phyloP scores from a whole-genome alignment of 371 early-diverging fungal species.

The Saksenaea oblongispora region DNA sequence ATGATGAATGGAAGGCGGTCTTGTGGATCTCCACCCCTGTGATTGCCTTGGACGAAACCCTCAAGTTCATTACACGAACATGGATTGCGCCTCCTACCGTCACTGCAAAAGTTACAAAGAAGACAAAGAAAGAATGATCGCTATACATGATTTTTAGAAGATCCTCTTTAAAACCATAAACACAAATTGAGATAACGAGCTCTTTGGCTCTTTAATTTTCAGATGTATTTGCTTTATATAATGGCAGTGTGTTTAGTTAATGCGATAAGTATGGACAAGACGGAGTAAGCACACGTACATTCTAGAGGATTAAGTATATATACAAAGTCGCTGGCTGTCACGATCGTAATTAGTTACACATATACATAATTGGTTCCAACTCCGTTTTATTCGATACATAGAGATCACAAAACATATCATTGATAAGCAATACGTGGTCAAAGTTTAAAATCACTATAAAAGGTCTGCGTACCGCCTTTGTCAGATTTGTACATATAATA shows the following conservation, averaged over 20 bases:
- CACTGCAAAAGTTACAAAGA: neutral
- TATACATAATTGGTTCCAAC: neutral
- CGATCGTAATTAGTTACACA: no score
- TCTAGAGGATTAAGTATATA: no score
- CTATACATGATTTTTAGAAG: neutral
- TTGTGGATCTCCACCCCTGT: slow-evolving; percentile 89
- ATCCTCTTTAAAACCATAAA: neutral
- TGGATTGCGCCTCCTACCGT: slow-evolving; percentile 54
- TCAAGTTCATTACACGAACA: slow-evolving; percentile 83
- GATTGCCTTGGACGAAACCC: slow-evolving; percentile 87
- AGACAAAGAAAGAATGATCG: slow-evolving; percentile 10
- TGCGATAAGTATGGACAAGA: no score
- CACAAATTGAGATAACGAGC: neutral
- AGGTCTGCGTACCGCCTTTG: slow-evolving; percentile 38
- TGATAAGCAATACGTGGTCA: neutral
- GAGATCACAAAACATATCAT: neutral
- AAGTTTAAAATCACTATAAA: slow-evolving; percentile 54
- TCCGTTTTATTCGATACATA: neutral
- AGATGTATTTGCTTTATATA: neutral
- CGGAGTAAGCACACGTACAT: no score
- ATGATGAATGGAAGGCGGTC: slow-evolving; percentile 91
- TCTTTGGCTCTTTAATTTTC: neutral
- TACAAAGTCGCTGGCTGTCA: no score
- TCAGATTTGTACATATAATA: slow-evolving; percentile 52
- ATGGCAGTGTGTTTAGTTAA: no score